These are phyloP conservation scores for Termitomyces heimii DNA, from an alignment of 768 basidiomycete genomes.

Conservation along the genomic window DNA sequence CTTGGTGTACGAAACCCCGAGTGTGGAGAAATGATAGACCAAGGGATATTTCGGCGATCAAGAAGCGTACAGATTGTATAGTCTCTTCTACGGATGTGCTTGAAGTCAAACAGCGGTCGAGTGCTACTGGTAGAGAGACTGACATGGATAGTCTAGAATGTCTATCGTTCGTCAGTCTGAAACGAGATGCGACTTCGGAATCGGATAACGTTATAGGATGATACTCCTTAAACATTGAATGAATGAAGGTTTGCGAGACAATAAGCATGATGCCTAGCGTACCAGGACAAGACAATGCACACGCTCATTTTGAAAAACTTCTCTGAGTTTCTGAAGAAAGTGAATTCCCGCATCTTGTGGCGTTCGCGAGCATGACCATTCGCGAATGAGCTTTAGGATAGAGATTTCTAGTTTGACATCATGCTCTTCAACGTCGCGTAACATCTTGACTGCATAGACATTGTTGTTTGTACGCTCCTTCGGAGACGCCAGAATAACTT, in stretches of 20 bases:
- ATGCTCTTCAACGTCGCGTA: conserved; percentile 8
- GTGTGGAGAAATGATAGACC: conserved; percentile 40
- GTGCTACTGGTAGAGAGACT: conserved; percentile 9
- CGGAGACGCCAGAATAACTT: conserved; percentile 17
- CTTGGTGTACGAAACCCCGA: conserved; percentile 61
- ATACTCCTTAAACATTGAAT: conserved; percentile 18
- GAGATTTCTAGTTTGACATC: conserved; percentile 15
- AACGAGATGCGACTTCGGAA: conserved; percentile 20
- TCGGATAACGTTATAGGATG: conserved; percentile 24
- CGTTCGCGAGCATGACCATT: not conserved
- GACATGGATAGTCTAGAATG: conserved; percentile 5
- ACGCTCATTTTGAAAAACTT: conserved; percentile 16
- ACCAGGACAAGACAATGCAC: conserved; percentile 22
- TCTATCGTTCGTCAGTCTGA: conserved; percentile 11
- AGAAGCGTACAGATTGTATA: conserved; percentile 18
- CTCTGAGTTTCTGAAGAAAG: conserved; percentile 20
- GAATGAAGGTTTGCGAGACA: not conserved
- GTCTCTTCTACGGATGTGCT: conserved; percentile 3
- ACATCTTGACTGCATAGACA: conserved; percentile 20
- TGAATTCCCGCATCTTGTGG: conserved; percentile 1
- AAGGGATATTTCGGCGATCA: conserved; percentile 27
- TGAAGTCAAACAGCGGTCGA: conserved; percentile 2
- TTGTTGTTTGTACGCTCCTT: conserved; percentile 1
- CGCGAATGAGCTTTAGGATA: conserved; percentile 15
- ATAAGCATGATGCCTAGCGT: not conserved